Evolutionary conservation across 2,329 filamentous ascomycete species (phyloP), one percentile per base, ranked within the genome.

Genomic region (Amauroascus verrucosus): DNA sequence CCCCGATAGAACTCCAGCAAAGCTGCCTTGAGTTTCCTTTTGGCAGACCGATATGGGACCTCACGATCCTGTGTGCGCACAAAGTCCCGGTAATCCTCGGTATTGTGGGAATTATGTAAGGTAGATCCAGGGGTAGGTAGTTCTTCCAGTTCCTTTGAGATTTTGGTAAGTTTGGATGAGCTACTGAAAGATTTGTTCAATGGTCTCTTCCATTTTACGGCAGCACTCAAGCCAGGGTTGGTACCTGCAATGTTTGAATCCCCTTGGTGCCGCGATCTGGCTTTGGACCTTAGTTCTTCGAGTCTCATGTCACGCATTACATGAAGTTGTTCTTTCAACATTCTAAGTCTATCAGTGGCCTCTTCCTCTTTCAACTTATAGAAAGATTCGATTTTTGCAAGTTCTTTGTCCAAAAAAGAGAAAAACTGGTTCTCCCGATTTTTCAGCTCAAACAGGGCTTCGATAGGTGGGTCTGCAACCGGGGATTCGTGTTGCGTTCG

Each of bases 1-100:
- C 87, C 85, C 18, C 91, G 84, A 66, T 98, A 97, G 66, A 89
- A 95, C 67, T 97, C 93, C 63, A 95, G 86, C 48, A 97, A 70
- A 0, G 93, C 93, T 46, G 88, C 73, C 69, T 97, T 97, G 53
- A 98, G 76, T 71, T 96, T 95, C 56, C 85, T 79, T 71, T 95
- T 97, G 1, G 93, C 93, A 1, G 84, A 83, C 24, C 86, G 80
- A 70, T 97, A 95, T 0, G 90, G 80, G 0, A 96, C 85, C 37
- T 82, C 80, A 30, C 84, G 74, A 37, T 72, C 68, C 49, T 71
- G 63, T 18, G 71, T 70, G 16, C 75, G 71, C 45, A 74, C 67
- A 58, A 78, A 80, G 60, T 81, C 78, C 55, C 73, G 68, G 44
- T 70, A 69, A 44, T 63, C 61, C 40, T 65, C 59, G 43, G 63